A percentile compares a stretch with the other conserved stretches of the same genome.
Evolutionary conservation across 345 rosid genomes (phyloP).

Genomic region (Abelmoschus esculentus): DNA sequence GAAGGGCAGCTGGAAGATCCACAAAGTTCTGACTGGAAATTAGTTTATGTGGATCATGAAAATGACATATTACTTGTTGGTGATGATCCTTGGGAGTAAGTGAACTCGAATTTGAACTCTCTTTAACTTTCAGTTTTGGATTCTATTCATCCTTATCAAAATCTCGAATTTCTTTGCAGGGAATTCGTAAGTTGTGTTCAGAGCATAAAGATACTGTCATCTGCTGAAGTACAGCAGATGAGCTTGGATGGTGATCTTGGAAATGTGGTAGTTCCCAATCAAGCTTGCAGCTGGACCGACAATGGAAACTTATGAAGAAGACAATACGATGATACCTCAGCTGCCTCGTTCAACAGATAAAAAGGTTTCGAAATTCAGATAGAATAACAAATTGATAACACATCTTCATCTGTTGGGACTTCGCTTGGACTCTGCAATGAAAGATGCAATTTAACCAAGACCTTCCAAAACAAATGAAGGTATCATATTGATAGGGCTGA

Average conservation of each 20-base stretch:
- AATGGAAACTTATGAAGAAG: background rate
- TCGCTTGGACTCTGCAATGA: too few relatives aligned
- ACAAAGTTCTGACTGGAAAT: conserved; percentile 84
- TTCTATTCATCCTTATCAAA: background rate
- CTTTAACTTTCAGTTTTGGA: background rate
- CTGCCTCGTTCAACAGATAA: background rate
- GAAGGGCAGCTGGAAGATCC: conserved; percentile 95
- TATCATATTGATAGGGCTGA: background rate
- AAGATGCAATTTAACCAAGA: too few relatives aligned
- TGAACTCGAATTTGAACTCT: conserved; percentile 14
- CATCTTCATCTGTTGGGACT: too few relatives aligned
- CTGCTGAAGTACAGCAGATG: conserved; percentile 88
- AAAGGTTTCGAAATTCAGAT: background rate
- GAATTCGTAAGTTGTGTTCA: conserved; percentile 89
- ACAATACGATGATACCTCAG: background rate
- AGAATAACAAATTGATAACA: too few relatives aligned
- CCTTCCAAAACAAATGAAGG: too few relatives aligned
- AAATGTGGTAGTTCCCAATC: conserved; percentile 54
- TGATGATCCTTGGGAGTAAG: conserved; percentile 99
- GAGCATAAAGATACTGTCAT: conserved; percentile 81
- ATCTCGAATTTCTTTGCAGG: conserved; percentile 28
- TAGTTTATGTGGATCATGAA: conserved; percentile 88
- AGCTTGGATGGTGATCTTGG: conserved; percentile 90
- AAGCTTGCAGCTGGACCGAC: conserved; percentile 47
- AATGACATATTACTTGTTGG: conserved; percentile 92